Base-by-base conservation (phyloP, 73 alveolate species). In the Urostyla sp. region DNA sequence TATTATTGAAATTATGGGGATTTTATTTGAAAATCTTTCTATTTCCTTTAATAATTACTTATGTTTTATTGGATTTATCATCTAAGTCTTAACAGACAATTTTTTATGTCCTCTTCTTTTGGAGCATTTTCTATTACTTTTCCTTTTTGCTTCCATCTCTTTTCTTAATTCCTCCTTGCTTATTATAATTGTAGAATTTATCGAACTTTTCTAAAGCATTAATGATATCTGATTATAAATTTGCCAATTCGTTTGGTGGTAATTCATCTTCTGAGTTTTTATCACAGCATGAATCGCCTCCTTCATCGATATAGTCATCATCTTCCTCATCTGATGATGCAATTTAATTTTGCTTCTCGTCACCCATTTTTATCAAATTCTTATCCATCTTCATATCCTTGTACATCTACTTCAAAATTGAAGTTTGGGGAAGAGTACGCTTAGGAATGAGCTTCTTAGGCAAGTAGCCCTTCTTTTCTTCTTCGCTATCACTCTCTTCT, bases 121-220 rank as follows among this genome's bases (percentile, higher is more conserved):
- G 10, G 20, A 11, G 51, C 15, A 11, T 11, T 40, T 40, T 15
- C 20, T 40, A 11, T 11, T 10, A 10, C 10, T 40, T 50, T 13
- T 50, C 8, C 11, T 7, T 50, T 50, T 50, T 50, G 63, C 63
- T 20, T 20, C 63, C 63, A 13, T 50, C 49, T 69, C 20, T 49
- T 45, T 27, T 69, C 44, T 49, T 49, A 16, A 46, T 46, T 7
- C 56, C 40, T 49, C 20, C 27, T 34, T 13, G 27, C 6, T 4
- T 18, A 36, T 21, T 49, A 30, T 69, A 46, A 46, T 69, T 69
- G 31, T 69, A 69, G 1, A 69, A 34, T 32, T 23, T 69, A 32
- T 69, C 83, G 49, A 69, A 69, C 30, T 28, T 69, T 34, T 69
- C 83, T 7, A 69, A 46, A 3, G 83, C 83, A 27, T 49, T 46